Conservation (phyloP, 2,329 filamentous ascomycete genomes). For the Fonsecaea nubica region DNA sequence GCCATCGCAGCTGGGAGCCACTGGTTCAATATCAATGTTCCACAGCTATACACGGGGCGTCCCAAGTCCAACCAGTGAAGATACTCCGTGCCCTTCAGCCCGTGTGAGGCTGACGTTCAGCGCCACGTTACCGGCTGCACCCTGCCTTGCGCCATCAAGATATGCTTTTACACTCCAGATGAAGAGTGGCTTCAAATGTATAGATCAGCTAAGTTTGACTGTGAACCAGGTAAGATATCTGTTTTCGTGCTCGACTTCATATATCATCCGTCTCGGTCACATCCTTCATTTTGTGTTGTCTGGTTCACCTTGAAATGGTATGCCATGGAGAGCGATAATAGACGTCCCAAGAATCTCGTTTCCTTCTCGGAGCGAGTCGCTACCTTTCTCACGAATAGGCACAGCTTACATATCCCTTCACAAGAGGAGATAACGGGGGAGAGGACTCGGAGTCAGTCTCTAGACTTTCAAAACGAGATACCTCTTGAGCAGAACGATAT, state of each 20-base stretch:
- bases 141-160: background rate
- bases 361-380: slow-evolving; percentile 19
- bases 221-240: background rate
- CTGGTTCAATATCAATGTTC: slow-evolving; percentile 13
- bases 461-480: slow-evolving; percentile 11
- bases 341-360: background rate
- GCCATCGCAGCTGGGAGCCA: background rate
- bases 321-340: slow-evolving; percentile 18
- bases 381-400: slow-evolving; percentile 4
- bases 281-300: background rate
- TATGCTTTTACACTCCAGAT: background rate
- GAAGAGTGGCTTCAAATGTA: background rate
- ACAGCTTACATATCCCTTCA: slow-evolving; percentile 1
- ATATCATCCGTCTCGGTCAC: background rate
- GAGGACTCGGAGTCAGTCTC: background rate
- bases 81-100: background rate
- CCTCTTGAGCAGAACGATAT: slow-evolving; percentile 13
- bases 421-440: slow-evolving; percentile 7
- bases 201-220: background rate
- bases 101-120: slow-evolving; percentile 5
- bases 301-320: background rate
- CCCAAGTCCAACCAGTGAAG: slow-evolving; percentile 1
- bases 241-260: background rate
- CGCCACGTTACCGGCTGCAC: background rate
- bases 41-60: slow-evolving; percentile 12